These are phyloP conservation scores for Tephrocybe sp. DNA, from an alignment of 768 basidiomycete species.

Conservation along the genomic window DNA sequence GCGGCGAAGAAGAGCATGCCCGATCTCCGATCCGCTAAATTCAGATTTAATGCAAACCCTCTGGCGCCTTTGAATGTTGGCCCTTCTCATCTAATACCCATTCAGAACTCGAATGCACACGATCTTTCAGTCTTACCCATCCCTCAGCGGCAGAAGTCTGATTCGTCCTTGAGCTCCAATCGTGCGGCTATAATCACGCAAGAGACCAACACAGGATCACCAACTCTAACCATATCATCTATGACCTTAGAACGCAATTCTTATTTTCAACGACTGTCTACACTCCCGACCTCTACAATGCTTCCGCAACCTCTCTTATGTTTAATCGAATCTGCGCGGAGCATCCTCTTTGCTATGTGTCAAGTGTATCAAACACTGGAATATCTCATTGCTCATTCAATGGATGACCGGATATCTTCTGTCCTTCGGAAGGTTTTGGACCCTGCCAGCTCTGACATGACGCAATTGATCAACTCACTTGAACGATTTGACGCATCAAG, in stretches of 20 bases:
- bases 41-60: constrained; percentile 29
- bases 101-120: constrained; percentile 15
- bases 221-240: constrained; percentile 44
- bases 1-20: constrained; percentile 81
- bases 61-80: constrained; percentile 22
- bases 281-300: constrained; percentile 62
- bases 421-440: constrained; percentile 83
- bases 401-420: constrained; percentile 78
- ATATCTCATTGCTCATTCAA: constrained; percentile 81
- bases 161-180: constrained; percentile 29
- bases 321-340: constrained; percentile 86
- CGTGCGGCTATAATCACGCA: constrained; percentile 23
- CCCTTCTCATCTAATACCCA: neutral
- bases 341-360: constrained; percentile 87
- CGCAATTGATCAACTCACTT: constrained; percentile 79
- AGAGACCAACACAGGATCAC: constrained; percentile 23
- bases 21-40: constrained; percentile 62
- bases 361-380: constrained; percentile 89
- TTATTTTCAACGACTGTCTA: constrained; percentile 92
- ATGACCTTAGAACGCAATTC: constrained; percentile 83
- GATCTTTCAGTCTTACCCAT: constrained; percentile 36
- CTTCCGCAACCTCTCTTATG: constrained; percentile 68
- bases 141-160: constrained; percentile 47
- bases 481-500: constrained; percentile 89
- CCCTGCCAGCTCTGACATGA: constrained; percentile 79